These are phyloP conservation scores for Xylariaceae sp. DNA, from an alignment of 2,329 filamentous ascomycete species.

Conservation along the genomic window DNA sequence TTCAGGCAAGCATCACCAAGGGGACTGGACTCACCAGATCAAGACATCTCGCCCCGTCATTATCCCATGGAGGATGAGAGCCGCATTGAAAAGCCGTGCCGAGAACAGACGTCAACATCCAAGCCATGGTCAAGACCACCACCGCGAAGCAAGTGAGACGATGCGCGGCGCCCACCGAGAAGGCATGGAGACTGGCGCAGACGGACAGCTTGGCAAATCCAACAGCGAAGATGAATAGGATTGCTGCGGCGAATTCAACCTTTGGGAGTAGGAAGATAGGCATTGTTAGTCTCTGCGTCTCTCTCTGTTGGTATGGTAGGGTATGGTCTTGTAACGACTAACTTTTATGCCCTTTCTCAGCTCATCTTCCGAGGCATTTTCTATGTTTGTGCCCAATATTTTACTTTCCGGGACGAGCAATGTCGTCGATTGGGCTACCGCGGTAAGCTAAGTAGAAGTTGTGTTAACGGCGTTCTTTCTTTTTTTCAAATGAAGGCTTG, in stretches of 20 bases:
- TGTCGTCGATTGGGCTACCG: neutral
- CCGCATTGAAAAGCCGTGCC: conserved; percentile 11
- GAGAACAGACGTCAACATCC: conserved; percentile 1
- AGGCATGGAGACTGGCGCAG: neutral
- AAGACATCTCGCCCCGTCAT: neutral
- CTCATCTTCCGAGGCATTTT: neutral
- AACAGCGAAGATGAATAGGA: conserved; percentile 12
- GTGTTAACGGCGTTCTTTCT: neutral
- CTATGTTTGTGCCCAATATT: neutral
- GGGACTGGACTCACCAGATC: neutral
- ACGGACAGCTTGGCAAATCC: conserved; percentile 11
- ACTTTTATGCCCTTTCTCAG: neutral
- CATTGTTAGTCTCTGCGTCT: neutral
- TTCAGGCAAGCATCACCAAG: too few relatives aligned
- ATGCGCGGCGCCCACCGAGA: conserved; percentile 5
- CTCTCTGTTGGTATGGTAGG: neutral
- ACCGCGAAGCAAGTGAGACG: neutral
- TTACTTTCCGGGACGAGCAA: neutral
- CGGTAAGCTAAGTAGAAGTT: neutral
- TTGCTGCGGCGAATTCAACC: conserved; percentile 5
- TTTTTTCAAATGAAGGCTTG: neutral
- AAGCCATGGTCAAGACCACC: neutral
- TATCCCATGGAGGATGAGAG: conserved; percentile 5
- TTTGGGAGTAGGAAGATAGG: neutral
- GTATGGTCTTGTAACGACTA: neutral